These are phyloP conservation scores for Triadica sebifera DNA, from an alignment of 345 rosid genomes.

Conservation along the genomic window DNA sequence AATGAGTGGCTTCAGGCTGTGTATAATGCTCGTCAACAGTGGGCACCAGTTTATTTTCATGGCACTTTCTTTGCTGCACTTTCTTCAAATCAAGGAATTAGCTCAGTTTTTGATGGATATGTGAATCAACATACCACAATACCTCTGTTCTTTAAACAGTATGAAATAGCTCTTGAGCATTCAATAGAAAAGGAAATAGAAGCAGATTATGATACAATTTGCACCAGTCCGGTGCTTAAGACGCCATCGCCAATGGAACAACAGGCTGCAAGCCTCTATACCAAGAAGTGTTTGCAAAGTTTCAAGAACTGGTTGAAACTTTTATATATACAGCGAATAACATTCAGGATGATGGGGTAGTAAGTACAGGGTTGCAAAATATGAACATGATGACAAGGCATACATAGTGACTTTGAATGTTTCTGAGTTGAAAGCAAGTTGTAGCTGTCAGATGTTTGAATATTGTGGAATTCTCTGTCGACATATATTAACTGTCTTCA, in stretches of 20 bases:
- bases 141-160: conserved; percentile 54
- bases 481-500: conserved; percentile 64
- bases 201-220: conserved; percentile 59
- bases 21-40: conserved; percentile 56
- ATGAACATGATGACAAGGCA: conserved; percentile 59
- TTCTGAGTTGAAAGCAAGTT: conserved; percentile 50
- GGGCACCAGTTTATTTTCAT: conserved; percentile 76
- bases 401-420: conserved; percentile 41
- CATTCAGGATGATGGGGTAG: conserved; percentile 50
- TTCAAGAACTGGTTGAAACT: conserved; percentile 70
- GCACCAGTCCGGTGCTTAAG: conserved; percentile 49
- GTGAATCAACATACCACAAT: conserved; percentile 61
- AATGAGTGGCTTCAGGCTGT: conserved; percentile 68
- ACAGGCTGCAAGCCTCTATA: conserved; percentile 61
- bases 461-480: conserved; percentile 60
- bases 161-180: conserved; percentile 57
- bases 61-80: conserved; percentile 60
- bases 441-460: conserved; percentile 75
- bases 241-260: conserved; percentile 76
- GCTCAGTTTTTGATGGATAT: conserved; percentile 59
- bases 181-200: conserved; percentile 61
- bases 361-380: conserved; percentile 57
- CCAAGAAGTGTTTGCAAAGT: conserved; percentile 58
- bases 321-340: conserved; percentile 63
- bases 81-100: conserved; percentile 52